Evolutionary conservation across 176 grass and related monocot genomes (phyloP).

Genomic region (Saccharum spontaneum): DNA sequence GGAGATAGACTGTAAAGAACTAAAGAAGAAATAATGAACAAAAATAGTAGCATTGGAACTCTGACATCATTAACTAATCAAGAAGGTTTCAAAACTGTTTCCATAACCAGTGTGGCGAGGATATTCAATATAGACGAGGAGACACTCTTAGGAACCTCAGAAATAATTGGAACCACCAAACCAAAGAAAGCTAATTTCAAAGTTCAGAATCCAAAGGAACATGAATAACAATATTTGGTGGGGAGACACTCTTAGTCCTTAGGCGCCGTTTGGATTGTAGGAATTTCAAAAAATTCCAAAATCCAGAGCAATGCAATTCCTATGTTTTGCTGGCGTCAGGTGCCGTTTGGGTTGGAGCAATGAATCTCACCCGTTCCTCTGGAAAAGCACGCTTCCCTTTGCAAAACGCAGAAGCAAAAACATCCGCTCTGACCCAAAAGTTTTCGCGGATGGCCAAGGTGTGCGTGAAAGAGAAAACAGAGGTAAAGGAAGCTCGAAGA

Average conservation of each 20-base stretch:
- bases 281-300: neutral
- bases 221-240: neutral
- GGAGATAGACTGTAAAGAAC: neutral
- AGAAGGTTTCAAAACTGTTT: neutral
- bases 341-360: neutral
- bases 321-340: neutral
- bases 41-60: neutral
- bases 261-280: neutral
- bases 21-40: neutral
- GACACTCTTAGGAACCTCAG: neutral
- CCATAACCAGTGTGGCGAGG: neutral
- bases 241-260: neutral
- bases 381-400: neutral
- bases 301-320: neutral
- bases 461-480: neutral
- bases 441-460: neutral
- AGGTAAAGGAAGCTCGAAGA: neutral
- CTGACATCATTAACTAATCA: neutral
- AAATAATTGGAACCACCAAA: neutral
- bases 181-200: neutral
- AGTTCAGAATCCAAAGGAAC: neutral
- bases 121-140: neutral
- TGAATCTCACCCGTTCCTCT: neutral
- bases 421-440: neutral
- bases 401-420: neutral